Evolutionary conservation across 2,329 filamentous ascomycete genomes (phyloP).

Genomic region (Sclerotinia minor): DNA sequence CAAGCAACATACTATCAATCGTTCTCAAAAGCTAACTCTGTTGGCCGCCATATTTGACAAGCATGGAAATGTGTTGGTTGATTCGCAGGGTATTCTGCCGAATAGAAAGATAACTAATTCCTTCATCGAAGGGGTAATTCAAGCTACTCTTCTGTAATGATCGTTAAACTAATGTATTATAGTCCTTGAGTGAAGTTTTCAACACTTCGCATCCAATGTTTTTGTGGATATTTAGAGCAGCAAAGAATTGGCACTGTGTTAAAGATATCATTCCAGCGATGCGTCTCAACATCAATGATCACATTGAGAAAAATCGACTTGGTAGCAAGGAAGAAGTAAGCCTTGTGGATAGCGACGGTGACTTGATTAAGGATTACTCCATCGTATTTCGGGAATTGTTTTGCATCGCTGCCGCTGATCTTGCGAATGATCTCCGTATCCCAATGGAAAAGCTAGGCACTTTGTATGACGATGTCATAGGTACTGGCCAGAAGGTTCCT

Average conservation of each 20-base stretch:
- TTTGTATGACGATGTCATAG: constrained; percentile 74
- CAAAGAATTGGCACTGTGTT: constrained; percentile 73
- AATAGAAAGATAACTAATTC: constrained; percentile 77
- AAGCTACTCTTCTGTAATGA: not conserved
- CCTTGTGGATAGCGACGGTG: constrained; percentile 55
- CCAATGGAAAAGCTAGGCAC: constrained; percentile 64
- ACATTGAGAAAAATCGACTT: constrained; percentile 43
- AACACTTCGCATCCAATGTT: constrained; percentile 76
- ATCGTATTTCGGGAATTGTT: constrained; percentile 80
- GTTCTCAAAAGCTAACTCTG: constrained; percentile 55
- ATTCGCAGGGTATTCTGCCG: constrained; percentile 67
- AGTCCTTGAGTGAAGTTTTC: constrained; percentile 71
- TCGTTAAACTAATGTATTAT: constrained; percentile 23
- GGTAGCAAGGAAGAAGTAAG: constrained; percentile 46
- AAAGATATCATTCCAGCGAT: constrained; percentile 69
- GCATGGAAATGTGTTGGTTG: constrained; percentile 66
- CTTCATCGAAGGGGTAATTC: constrained; percentile 63
- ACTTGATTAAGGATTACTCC: constrained; percentile 68
- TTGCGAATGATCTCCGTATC: constrained; percentile 66
- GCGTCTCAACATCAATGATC: constrained; percentile 64
- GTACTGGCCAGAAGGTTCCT: constrained; percentile 53
- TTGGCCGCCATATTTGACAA: constrained; percentile 66
- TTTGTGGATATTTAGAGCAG: constrained; percentile 83
- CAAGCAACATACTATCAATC: constrained; percentile 37
- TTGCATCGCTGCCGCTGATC: constrained; percentile 73